Evolutionary conservation across 768 basidiomycete genomes (phyloP), one percentile per base, ranked within the genome.

Genomic region (Scleroderma citrinum): DNA sequence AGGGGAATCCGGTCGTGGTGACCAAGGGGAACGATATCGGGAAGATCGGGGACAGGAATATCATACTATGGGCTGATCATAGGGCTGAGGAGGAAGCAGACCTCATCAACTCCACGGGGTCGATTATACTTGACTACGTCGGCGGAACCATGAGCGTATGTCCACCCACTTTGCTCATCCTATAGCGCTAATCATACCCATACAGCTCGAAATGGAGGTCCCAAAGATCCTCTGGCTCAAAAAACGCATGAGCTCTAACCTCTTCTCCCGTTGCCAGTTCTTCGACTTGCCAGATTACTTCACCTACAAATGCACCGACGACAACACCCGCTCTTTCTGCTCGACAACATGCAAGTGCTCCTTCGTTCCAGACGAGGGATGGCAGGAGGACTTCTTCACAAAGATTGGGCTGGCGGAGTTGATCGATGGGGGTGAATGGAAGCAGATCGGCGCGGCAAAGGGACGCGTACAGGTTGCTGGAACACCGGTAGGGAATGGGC

Each of bases 141-240:
- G 96, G 96, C 10, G 93, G 93, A 39, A 88, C 81, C 32, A 97
- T 99, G 86, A 93, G 92, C 62, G 93, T 89, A 71, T 59, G 73
- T 69, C 49, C 17, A 5, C 32, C 19, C 42, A 6, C 47, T 29
- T 36, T 16, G 32, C 11, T 23, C 37, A 46, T 42, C 20, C 37
- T 32, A 20, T 12, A 26, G 38, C 48, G 42, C 14, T 32, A 46
- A 44, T 44, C 20, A 16, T 45, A 21, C 31, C 24, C 32, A 39
- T 35, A 23, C 54, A 96, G 90, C 78, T 97, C 37, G 94, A 98
- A 68, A 98, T 98, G 96, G 95, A 97, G 69, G 82, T 97, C 38
- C 95, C 95, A 0, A 98, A 98, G 67, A 86, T 94, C 26, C 81
- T 98, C 24, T 98, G 96, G 96, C 77, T 98, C 37, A 97, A 94